Percentiles rank a stretch among this genome's conserved stretches.
These are phyloP conservation scores for Tuber melanosporum DNA, from an alignment of 495 filamentous ascomycete genomes.

Conservation along the genomic window DNA sequence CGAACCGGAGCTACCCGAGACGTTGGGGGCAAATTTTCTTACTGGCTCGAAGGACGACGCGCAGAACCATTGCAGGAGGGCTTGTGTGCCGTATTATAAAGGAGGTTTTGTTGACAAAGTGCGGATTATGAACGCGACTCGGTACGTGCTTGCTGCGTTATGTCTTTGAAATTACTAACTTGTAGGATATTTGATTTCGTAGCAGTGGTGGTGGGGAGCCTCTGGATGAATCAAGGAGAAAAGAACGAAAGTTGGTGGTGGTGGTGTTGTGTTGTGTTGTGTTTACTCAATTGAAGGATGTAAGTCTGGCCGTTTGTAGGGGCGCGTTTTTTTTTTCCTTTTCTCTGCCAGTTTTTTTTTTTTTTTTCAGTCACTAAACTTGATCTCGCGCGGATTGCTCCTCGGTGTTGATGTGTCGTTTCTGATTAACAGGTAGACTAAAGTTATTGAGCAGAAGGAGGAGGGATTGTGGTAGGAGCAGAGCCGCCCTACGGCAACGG, in stretches of 20 bases:
- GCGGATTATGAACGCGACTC: neutral
- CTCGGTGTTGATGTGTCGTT: neutral
- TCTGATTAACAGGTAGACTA: neutral
- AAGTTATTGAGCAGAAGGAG: neutral
- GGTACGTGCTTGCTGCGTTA: neutral
- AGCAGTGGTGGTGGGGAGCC: neutral
- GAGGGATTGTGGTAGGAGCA: neutral
- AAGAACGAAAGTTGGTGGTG: neutral
- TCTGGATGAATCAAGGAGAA: neutral
- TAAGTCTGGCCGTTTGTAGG: neutral
- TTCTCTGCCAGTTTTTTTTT: neutral
- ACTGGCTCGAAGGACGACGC: neutral
- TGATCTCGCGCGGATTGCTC: neutral
- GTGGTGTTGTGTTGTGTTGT: neutral
- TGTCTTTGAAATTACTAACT: neutral
- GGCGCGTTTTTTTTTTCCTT: neutral
- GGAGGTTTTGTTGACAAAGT: neutral
- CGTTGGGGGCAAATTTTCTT: neutral
- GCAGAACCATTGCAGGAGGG: neutral
- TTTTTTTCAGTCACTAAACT: neutral
- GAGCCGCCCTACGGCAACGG: neutral
- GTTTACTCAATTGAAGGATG: slow-evolving; percentile 5
- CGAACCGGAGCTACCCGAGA: neutral
- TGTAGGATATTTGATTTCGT: neutral
- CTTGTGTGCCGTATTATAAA: neutral